Base-by-base conservation (phyloP, 2,329 filamentous ascomycete species). In the Dactylonectria macrodidyma region DNA sequence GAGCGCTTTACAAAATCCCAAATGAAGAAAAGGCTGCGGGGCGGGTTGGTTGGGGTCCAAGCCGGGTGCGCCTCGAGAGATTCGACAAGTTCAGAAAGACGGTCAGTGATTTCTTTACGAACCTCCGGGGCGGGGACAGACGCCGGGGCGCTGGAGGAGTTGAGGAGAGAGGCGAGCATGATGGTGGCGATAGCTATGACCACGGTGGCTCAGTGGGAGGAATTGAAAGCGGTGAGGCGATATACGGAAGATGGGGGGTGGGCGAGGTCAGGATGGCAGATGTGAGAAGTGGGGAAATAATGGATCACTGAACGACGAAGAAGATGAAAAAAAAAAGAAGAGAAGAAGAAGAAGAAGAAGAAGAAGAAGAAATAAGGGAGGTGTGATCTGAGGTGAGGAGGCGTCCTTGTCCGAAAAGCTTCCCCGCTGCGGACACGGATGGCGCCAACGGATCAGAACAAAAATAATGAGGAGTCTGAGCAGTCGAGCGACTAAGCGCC, bases 1-100 rank as follows among this genome's bases (percentile, higher is more conserved):
- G 80, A 81, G 41, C 81, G 78, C 65, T 76, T 79, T 52, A 80
- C 79, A 70, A 84, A 85, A 69, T 84, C 81, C 80, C 80, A 84
- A 36, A 82, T 69, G 69, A 82, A 75, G 61, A 74, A 81, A 47
- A 84, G 78, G 16, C 78, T 78, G 19, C 74, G 71, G 62, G 79
- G 73, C 36, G 75, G 74, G 10, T 70, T 65, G 6, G 71, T 30
- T 36, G 73, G 72, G 12, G 67, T 74, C 76, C 78, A 80, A 22
- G 69, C 55, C 5, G 76, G 67, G 65, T 80, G 78, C 41, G 73
- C 46, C 59, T 79, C 72, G 54, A 82, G 62, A 64, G 79, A 75
- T 3, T 60, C 62, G 70, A 77, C 62, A 65, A 82, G 73, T 34
- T 74, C 71, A 19, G 62, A 63, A 59, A 82, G 71, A 22, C 67